Conservation (phyloP, 2,329 filamentous ascomycete species). For the Diaporthe vaccinii region DNA sequence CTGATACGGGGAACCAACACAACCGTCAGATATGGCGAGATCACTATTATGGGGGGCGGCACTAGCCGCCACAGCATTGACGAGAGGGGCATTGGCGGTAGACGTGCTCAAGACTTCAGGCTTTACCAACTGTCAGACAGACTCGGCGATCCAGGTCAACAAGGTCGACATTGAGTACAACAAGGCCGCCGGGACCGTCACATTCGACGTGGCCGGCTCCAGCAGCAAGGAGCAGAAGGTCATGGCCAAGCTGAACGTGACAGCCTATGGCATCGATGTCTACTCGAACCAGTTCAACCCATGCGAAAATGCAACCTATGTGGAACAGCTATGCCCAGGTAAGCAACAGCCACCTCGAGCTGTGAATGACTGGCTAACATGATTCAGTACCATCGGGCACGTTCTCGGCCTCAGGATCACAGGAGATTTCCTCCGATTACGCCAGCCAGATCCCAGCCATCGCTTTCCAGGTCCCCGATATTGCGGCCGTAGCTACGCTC, state of each 20-base stretch:
- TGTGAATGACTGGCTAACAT: constrained; percentile 40
- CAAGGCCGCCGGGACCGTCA: constrained; percentile 77
- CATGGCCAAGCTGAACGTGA: constrained; percentile 80
- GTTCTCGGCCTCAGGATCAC: constrained; percentile 80
- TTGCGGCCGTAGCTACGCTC: constrained; percentile 87
- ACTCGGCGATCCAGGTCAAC: constrained; percentile 75
- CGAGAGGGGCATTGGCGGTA: constrained; percentile 68
- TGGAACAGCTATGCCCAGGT: constrained; percentile 86
- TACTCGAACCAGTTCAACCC: constrained; percentile 88
- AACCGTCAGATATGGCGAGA: constrained; percentile 44
- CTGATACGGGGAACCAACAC: not conserved
- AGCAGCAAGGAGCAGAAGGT: constrained; percentile 84
- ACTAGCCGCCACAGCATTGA: constrained; percentile 54
- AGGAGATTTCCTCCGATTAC: constrained; percentile 79
- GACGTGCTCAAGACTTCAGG: constrained; percentile 85
- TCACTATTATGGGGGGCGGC: constrained; percentile 45
- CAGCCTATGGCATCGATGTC: constrained; percentile 85
- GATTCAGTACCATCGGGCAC: constrained; percentile 76
- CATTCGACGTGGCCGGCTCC: constrained; percentile 85
- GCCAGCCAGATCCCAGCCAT: constrained; percentile 85
- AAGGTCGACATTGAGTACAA: constrained; percentile 85
- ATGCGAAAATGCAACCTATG: constrained; percentile 75
- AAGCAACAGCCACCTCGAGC: constrained; percentile 50
- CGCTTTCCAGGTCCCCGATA: constrained; percentile 90
- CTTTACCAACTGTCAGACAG: constrained; percentile 79